Base-by-base conservation (phyloP, 2,329 filamentous ascomycete genomes). In the Trichoderma cornu-damae region DNA sequence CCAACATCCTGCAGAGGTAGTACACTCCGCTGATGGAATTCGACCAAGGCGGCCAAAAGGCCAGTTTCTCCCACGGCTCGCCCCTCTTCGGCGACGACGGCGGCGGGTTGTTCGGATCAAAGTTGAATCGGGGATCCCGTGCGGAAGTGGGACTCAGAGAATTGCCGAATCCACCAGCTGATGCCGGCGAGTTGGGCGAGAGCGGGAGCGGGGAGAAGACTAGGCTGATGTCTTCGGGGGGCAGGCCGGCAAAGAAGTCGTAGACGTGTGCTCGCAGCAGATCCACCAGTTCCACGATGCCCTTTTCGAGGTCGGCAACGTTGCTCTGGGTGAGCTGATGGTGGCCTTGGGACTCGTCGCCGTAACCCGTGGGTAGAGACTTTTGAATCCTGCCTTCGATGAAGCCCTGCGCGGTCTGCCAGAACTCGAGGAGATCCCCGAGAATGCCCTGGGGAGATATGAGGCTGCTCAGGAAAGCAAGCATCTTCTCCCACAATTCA, bases 21-120 rank as follows among this genome's bases (percentile, higher is more conserved):
- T 96, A 84, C 1, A 93, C 89, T n/a, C 89, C 93, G 59, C 91
- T 95, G 22, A 97, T 76, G 0, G 92, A 92, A 68, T 96, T 97
- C 2, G 91, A 89, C 74, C 89, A 87, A 0, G 93, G 94, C 3
- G 93, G 92, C 92, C 93, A 97, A 72, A 97, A 99, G 0, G 92
- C 93, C 70, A 94, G 84, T 74, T 93, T 88, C 68, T 97, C 94
- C 90, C 91, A 97, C 0, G 86, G 76, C 65, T 96, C 90, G 5
- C 92, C 93, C 43, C 82, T 83, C 64, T 81, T 89, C 0, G 90
- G 89, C 0, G 88, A 90, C 1, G 87, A 85, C 9, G 86, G 84
- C 1, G 90, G 92, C 2, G 89, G 76, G 61, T 89, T 91, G 67
- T 82, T 87, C 0, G 84, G 79, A 67, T 96, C 90, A 59, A 96